Percentiles rank a stretch among this genome's conserved stretches.
Conservation (phyloP, 257 asterid species). For the Solanum etuberosum region DNA sequence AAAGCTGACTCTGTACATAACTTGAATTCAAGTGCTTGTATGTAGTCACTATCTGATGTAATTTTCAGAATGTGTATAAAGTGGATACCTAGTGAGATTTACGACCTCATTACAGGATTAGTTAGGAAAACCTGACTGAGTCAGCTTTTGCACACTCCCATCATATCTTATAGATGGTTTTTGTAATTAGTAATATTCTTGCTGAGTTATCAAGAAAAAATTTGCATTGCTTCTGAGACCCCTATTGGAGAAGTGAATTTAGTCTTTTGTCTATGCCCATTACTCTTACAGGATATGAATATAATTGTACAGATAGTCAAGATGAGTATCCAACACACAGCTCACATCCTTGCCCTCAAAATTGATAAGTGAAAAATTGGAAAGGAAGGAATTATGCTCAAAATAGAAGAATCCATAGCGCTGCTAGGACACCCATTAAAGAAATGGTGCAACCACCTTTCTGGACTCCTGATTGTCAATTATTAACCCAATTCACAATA, state of each 20-base stretch:
- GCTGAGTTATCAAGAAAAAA: neutral
- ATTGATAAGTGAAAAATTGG: neutral
- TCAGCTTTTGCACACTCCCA: neutral
- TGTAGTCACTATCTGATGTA: neutral
- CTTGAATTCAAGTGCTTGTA: neutral
- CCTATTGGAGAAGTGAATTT: neutral
- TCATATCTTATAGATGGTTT: neutral
- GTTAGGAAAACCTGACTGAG: neutral
- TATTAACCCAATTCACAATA: too few species aligned
- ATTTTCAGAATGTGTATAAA: neutral
- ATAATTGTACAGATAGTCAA: too few species aligned
- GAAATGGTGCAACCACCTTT: too few species aligned
- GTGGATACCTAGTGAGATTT: neutral
- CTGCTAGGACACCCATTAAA: too few species aligned
- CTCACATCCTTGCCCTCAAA: neutral
- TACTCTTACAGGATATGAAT: too few species aligned
- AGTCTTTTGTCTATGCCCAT: neutral
- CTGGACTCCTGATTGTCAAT: too few species aligned
- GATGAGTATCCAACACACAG: too few species aligned
- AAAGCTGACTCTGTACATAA: neutral
- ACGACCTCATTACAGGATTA: neutral
- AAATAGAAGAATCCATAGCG: too few species aligned
- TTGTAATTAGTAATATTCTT: neutral
- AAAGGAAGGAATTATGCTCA: neutral
- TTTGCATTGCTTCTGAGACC: neutral